Conservation (phyloP, 345 rosid genomes). For the Durio zibethinus region DNA sequence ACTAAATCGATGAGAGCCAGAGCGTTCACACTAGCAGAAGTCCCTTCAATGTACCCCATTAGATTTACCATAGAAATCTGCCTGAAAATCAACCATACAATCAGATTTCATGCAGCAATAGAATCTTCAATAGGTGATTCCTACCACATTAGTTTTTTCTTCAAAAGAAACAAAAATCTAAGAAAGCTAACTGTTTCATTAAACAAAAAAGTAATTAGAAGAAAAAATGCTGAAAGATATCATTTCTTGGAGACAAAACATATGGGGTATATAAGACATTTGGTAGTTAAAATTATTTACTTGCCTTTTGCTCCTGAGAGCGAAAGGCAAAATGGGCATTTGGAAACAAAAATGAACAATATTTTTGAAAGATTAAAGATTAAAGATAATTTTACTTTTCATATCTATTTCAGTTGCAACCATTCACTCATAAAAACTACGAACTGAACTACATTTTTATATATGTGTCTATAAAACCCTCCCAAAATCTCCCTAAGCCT, state of each 20-base stretch:
- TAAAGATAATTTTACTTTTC: neutral
- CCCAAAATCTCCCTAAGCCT: neutral
- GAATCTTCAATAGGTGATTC: neutral
- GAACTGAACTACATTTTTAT: neutral
- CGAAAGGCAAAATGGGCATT: neutral
- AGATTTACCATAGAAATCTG: neutral
- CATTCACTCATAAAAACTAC: neutral
- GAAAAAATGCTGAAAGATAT: too few species aligned
- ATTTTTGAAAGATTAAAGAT: neutral
- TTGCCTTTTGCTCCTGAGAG: neutral
- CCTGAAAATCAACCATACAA: neutral
- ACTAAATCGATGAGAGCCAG: neutral
- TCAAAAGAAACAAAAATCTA: neutral
- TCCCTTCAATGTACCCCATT: neutral
- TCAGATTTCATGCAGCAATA: neutral
- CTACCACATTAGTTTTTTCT: neutral
- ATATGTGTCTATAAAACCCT: neutral
- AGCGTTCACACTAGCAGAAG: neutral
- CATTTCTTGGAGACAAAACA: too few species aligned
- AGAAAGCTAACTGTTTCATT: neutral
- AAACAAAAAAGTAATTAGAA: too few species aligned
- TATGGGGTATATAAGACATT: too few species aligned
- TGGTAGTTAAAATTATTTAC: too few species aligned
- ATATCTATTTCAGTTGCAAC: neutral
- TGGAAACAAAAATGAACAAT: neutral